Conservation (phyloP, 768 basidiomycete species). For the Rhodosporidiobolus sp. region DNA sequence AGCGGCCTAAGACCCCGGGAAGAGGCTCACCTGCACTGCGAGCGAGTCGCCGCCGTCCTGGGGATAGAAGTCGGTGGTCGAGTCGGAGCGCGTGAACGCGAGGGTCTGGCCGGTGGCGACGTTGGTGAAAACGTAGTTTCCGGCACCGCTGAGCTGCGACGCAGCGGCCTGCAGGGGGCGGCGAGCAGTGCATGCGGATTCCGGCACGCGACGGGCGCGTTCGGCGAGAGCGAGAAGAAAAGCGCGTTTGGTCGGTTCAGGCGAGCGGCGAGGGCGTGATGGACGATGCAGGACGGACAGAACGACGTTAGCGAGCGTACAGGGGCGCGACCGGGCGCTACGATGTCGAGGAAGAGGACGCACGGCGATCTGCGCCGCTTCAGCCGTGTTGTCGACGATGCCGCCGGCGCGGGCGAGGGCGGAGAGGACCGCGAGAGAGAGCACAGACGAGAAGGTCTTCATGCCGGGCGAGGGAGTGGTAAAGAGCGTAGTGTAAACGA, state of each 20-base stretch:
- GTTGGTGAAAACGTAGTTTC: slow-evolving; percentile 37
- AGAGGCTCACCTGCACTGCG: slow-evolving; percentile 29
- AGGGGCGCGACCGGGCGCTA: neutral
- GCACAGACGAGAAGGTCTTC: slow-evolving; percentile 4
- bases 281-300: neutral
- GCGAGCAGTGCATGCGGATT: neutral
- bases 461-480: neutral
- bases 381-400: slow-evolving; percentile 26
- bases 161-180: slow-evolving; percentile 6
- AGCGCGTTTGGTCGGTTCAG: too few species aligned
- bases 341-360: neutral
- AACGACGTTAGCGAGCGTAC: neutral
- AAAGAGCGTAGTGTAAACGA: slow-evolving; percentile 2
- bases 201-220: neutral
- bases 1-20: neutral
- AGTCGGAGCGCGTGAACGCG: slow-evolving; percentile 8
- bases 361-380: slow-evolving; percentile 15
- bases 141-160: slow-evolving; percentile 23
- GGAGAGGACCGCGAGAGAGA: slow-evolving; percentile 4
- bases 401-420: slow-evolving; percentile 26
- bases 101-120: slow-evolving; percentile 28
- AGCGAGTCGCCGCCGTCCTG: slow-evolving; percentile 3
- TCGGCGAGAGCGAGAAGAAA: neutral
- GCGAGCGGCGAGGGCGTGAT: too few species aligned
- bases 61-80: slow-evolving; percentile 35